Base-by-base conservation (phyloP, 495 filamentous ascomycete species). In the Penicillium herquei region DNA sequence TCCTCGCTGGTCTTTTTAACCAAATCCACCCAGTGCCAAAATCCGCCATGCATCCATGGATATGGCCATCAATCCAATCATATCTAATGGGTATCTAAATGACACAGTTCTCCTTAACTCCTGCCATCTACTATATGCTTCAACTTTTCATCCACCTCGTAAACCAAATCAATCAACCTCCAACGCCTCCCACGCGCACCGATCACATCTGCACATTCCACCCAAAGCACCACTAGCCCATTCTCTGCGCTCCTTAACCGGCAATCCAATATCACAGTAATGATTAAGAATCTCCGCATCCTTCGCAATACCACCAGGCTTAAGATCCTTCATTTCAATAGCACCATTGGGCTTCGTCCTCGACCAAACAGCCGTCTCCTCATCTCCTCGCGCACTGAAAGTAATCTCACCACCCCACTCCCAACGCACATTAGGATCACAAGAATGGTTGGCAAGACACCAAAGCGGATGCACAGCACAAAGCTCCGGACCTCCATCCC, bases 391-490 rank as follows among this genome's bases (percentile, higher is more conserved):
- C 5, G 72, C 79, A 41, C 72, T 66, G 63, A 96, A 87, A 10
- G 83, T 83, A 70, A 96, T 95, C 54, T 84, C 85, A 0, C 90
- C 91, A 17, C 87, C 87, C 88, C 92, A 98, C 62, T 95, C 91
- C 94, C 94, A 98, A 1, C 79, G 76, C 44, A 97, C 90, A 72
- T 96, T 96, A 10, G 94, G 94, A 68, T 95, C 84, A 70, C 94
- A 98, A 56, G 87, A 88, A 70, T 98, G 95, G 56, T 98, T 98
- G 12, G 92, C 93, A 37, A 90, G 68, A 69, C 82, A 89, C 84
- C 87, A 90, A 34, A 88, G 68, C 49, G 85, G 84, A 68, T 90
- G 87, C 45, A 89, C 87, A 31, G 90, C 90, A 39, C 86, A 87
- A 9, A 94, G 82, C 53, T 94, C 90, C 0, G 90, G 91, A 16